A percentile compares a stretch with the other conserved stretches of the same genome.
Conservation (phyloP, 2,329 filamentous ascomycete genomes). For the Grosmannia huntii region DNA sequence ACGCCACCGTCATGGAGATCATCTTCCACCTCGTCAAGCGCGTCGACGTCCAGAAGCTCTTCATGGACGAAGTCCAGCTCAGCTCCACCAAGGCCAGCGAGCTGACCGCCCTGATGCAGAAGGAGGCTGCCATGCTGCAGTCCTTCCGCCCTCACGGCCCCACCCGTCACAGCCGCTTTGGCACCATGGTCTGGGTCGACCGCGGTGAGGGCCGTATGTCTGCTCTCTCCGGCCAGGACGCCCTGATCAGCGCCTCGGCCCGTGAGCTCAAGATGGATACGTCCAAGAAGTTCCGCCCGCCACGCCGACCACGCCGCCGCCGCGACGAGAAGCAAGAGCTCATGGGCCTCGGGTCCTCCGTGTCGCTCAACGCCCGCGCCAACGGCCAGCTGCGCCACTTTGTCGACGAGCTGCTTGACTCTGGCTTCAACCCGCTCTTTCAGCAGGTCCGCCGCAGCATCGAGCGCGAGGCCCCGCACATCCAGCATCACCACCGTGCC, state of each 20-base stretch:
- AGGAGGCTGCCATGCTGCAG: slow-evolving; percentile 73
- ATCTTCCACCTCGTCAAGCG: slow-evolving; percentile 89
- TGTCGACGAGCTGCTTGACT: slow-evolving; percentile 87
- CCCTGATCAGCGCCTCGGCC: slow-evolving; percentile 57
- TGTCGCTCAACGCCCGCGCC: slow-evolving; percentile 59
- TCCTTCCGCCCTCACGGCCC: slow-evolving; percentile 66
- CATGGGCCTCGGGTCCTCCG: slow-evolving; percentile 40
- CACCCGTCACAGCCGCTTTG: slow-evolving; percentile 84
- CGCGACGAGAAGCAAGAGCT: slow-evolving; percentile 61
- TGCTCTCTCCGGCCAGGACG: slow-evolving; percentile 79
- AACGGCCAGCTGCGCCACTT: slow-evolving; percentile 67
- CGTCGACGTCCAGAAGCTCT: slow-evolving; percentile 70
- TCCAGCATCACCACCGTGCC: slow-evolving; percentile 61
- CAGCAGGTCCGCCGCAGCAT: slow-evolving; percentile 76
- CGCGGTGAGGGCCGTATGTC: slow-evolving; percentile 72
- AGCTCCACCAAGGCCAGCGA: slow-evolving; percentile 59
- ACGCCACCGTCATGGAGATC: slow-evolving; percentile 80
- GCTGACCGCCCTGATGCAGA: slow-evolving; percentile 59
- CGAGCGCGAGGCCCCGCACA: slow-evolving; percentile 74
- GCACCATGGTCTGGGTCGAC: slow-evolving; percentile 95
- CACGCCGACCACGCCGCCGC: slow-evolving; percentile 49
- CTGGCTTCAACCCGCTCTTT: slow-evolving; percentile 88
- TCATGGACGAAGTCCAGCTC: slow-evolving; percentile 66
- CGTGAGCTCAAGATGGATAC: slow-evolving; percentile 82
- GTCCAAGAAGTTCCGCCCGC: slow-evolving; percentile 80